Evolutionary conservation across 2,329 filamentous ascomycete species (phyloP), one percentile per base, ranked within the genome.

Genomic region (Mollisia scopiformis): DNA sequence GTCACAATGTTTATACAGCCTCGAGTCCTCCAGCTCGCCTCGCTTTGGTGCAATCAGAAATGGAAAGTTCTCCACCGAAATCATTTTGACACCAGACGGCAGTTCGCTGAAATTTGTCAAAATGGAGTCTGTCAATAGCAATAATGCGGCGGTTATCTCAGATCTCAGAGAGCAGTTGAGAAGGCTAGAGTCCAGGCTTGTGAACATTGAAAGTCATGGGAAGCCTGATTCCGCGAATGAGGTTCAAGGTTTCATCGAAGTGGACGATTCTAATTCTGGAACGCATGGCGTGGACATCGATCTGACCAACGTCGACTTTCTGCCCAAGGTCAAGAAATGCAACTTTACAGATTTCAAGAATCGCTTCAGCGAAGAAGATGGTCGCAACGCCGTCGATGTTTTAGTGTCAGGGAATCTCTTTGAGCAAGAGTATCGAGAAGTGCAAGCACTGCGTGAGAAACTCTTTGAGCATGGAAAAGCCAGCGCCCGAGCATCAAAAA

Each of bases 341-440:
- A 39, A 67, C 31, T 66, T 64, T 54, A 51, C 61, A 11, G 55
- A 66, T 13, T 71, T 71, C 63, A 71, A 68, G 54, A 71, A 69
- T 53, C 61, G 62, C 19, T 68, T 65, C 37, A 49, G 51, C 19
- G 47, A 53, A 0, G 55, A 66, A 2, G 61, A 66, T 14, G 66
- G 62, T 2, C 37, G 63, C 11, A 58, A 62, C n/a, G 64, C 64
- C 56, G 63, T 69, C 19, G 67, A 69, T 46, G 67, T 68, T n/a
- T 62, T 69, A 8, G 49, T 39, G 10, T 57, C 61, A 6, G 62
- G 62, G 16, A 21, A 50, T 19, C 27, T 43, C 19, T 53, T 66
- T 14, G 35, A 19, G 0, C 39, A 63, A 37, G 59, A 64, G 49
- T 25, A 62, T 4, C 35, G 37, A 25, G 51, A 56, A 28, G 49